Base-by-base conservation (phyloP, 176 grass and related monocot genomes). In the Luzula sylvatica region DNA sequence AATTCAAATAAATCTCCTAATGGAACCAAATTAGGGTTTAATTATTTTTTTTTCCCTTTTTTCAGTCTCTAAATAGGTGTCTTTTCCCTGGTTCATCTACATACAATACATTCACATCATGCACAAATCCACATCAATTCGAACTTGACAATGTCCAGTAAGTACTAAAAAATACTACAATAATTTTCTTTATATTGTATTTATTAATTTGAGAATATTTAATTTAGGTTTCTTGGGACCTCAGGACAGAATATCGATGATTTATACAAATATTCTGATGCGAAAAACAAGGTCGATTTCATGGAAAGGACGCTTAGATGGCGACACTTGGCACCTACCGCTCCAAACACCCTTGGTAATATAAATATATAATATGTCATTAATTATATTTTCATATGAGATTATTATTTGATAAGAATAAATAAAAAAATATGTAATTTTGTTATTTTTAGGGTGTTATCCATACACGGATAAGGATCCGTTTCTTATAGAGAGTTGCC, bases 381-480 rank as follows among this genome's bases (percentile, higher is more conserved):
- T 9, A 35, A 7, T 35, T 35, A 35, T 35, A 7, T 35, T 35
- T 35, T 35, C 9, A 4, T 7, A 4, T 35, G 9, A 35, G 9
- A 43, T 26, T 46, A 7, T 42, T 22, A 42, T 20, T 19, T 15
- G 26, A 42, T 30, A 44, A 38, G 23, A 35, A 35, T 35, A 9
- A 35, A 35, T 4, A 35, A 35, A 35, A 35, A 7, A 35, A 35
- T 35, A 35, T 35, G 12, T 58, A 29, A 26, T 43, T 7, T 25
- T 3, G 11, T 24, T 55, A 51, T 16, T 35, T 61, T 26, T 71
- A 98, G 92, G 92, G 67, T 98, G 92, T 20, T 98, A 83, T 58
- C 92, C 92, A 51, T 98, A 90, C 59, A 90, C 85, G 39, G 81
- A 90, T 61, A 98, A 82, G 86, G 92, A 98, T 43, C 92, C 92